Conservation (phyloP, 257 asterid species). For the Solanum microdontum region DNA sequence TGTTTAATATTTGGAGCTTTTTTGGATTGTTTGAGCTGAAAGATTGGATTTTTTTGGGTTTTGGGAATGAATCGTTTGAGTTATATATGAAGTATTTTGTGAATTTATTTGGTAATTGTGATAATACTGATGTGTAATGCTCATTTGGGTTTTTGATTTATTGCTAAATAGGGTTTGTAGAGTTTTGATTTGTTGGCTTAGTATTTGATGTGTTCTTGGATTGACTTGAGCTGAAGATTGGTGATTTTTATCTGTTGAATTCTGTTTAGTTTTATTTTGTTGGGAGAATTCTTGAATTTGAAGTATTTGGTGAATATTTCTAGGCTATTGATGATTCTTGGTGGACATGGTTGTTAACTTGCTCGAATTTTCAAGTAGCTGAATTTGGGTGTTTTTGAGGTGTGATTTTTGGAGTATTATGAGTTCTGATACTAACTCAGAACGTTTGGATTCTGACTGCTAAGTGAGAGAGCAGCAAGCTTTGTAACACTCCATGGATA, state of each 20-base stretch:
- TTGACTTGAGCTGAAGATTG: constrained; percentile 3
- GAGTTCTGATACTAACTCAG: constrained; percentile 13
- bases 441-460: constrained; percentile 13
- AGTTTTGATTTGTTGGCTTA: background rate
- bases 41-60: background rate
- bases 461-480: constrained; percentile 6
- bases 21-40: background rate
- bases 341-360: background rate
- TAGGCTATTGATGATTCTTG: background rate
- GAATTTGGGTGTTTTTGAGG: background rate
- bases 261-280: background rate
- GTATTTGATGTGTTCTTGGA: background rate
- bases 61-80: background rate
- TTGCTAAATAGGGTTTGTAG: background rate
- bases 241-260: constrained; percentile 1
- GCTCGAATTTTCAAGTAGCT: background rate
- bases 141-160: background rate
- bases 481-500: constrained; percentile 47
- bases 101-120: background rate
- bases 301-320: constrained; percentile 2
- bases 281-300: background rate
- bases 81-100: background rate
- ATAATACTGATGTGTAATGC: background rate
- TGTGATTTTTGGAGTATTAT: background rate
- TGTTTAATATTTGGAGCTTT: background rate